Conservation (phyloP, 2,329 filamentous ascomycete genomes). For the Nothophoma quercina region DNA sequence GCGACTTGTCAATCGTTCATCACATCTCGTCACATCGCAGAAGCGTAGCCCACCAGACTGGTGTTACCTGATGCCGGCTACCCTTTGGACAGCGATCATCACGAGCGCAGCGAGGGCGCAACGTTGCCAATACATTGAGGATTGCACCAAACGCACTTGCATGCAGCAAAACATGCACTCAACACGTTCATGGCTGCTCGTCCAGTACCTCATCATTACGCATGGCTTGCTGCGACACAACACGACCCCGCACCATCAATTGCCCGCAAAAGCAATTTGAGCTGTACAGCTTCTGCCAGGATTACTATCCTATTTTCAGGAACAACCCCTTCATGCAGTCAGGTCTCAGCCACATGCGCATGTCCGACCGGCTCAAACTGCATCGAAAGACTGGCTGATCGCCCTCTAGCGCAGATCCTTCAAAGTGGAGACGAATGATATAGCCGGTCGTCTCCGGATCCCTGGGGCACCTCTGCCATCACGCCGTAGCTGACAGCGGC, state of each 20-base stretch:
- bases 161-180: neutral
- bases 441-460: constrained; percentile 17
- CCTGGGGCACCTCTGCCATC: constrained; percentile 7
- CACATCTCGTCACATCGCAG: constrained; percentile 21
- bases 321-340: neutral
- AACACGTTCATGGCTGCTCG: neutral
- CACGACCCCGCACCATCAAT: neutral
- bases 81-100: constrained; percentile 6
- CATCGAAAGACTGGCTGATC: constrained; percentile 5
- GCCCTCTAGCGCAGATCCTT: constrained; percentile 8
- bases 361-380: constrained; percentile 4
- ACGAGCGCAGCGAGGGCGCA: neutral
- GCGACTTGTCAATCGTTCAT: constrained; percentile 14
- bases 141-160: neutral
- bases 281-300: neutral
- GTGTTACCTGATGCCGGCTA: constrained; percentile 6
- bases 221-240: neutral
- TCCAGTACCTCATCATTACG: neutral
- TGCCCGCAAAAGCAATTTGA: neutral
- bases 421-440: constrained; percentile 14
- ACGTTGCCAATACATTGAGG: neutral
- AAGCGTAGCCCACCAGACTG: constrained; percentile 6
- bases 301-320: neutral
- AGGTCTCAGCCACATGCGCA: constrained; percentile 8
- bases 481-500: constrained; percentile 16